A percentile compares a stretch with the other conserved stretches of the same genome.
phyloP scores from a whole-genome alignment of 169 alveolate species.

The Babesia bigemina region DNA sequence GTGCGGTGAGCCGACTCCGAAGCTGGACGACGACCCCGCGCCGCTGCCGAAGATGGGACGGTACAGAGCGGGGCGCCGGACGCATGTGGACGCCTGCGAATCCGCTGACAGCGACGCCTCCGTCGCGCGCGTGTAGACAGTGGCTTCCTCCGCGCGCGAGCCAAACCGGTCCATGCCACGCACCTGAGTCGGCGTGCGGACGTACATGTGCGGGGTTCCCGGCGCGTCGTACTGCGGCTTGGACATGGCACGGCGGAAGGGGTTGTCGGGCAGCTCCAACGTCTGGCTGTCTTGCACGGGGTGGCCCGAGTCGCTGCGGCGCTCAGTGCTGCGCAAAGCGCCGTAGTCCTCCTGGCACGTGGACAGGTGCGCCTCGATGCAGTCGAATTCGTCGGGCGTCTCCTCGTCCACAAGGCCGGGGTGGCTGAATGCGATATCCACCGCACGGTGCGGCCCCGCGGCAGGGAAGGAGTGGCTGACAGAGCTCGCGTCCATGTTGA shows the following conservation, averaged over 20 bases:
- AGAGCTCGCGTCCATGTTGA: not conserved
- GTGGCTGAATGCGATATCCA: conserved; percentile 12
- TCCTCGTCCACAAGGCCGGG: not conserved
- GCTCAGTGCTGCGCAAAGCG: not conserved
- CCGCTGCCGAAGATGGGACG: conserved; percentile 6
- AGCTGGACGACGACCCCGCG: not conserved
- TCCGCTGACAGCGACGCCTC: not conserved
- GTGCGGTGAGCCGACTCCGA: conserved; percentile 9
- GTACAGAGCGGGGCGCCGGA: conserved; percentile 1
- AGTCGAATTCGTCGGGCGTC: not conserved
- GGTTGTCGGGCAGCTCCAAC: not conserved
- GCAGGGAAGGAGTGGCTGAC: not conserved
- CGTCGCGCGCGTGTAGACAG: conserved; percentile 8
- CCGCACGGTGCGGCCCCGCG: conserved; percentile 1
- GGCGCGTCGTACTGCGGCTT: not conserved
- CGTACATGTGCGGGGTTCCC: not conserved
- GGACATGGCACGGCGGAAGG: not conserved
- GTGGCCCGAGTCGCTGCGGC: conserved; percentile 2
- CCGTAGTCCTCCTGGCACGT: not conserved
- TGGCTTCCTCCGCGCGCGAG: not conserved
- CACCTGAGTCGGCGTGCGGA: conserved; percentile 23
- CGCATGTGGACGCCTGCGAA: conserved; percentile 12
- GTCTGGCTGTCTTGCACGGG: not conserved
- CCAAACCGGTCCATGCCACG: not conserved
- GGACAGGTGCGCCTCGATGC: not conserved